A percentile compares a stretch with the other conserved stretches of the same genome.
These are phyloP conservation scores for Symbiodinium pilosum DNA, from an alignment of 73 alveolate species.

Conservation along the genomic window DNA sequence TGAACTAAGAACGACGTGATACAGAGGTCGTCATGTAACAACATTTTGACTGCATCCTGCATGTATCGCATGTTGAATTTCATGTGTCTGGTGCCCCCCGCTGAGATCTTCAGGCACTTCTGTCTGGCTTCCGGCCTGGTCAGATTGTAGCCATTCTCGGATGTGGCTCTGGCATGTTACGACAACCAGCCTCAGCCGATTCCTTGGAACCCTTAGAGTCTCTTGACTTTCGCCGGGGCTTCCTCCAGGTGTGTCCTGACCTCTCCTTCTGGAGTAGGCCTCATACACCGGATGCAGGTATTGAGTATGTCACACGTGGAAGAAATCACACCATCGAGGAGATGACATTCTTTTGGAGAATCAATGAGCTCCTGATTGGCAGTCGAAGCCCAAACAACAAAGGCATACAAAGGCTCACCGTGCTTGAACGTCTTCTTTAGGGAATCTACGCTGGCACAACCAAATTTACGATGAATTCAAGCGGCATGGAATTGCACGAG, in stretches of 20 bases:
- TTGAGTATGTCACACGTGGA: background rate
- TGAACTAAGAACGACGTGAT: too few relatives aligned
- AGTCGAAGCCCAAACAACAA: background rate
- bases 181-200: conserved; percentile 3
- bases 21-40: too few relatives aligned
- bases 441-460: too few relatives aligned
- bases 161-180: background rate
- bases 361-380: conserved; percentile 59
- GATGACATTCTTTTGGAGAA: conserved; percentile 68
- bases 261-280: conserved; percentile 79
- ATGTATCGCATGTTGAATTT: too few relatives aligned
- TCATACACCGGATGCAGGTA: background rate
- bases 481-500: conserved; percentile 76
- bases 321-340: background rate
- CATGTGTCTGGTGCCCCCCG: background rate
- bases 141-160: background rate
- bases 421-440: too few relatives aligned
- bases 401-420: background rate
- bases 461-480: too few relatives aligned
- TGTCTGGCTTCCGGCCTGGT: conserved; percentile 92
- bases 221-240: conserved; percentile 64
- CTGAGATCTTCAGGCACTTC: conserved; percentile 55
- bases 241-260: conserved; percentile 78
- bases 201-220: conserved; percentile 66
- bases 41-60: too few relatives aligned